A percentile compares a stretch with the other conserved stretches of the same genome.
These are phyloP conservation scores for Clonostachys solani DNA, from an alignment of 2,329 filamentous ascomycete species.

Conservation along the genomic window DNA sequence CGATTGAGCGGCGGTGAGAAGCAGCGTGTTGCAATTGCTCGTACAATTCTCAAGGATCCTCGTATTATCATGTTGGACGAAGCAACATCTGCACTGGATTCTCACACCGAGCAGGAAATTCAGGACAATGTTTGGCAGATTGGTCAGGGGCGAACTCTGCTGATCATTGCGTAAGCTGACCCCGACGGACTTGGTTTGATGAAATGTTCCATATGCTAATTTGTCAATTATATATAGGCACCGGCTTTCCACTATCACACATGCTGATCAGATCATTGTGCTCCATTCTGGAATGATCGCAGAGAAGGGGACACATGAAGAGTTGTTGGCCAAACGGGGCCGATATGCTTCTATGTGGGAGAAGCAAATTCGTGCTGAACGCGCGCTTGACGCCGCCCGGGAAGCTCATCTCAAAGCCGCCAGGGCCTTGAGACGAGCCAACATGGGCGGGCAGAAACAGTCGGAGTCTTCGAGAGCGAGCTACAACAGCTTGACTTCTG, in stretches of 20 bases:
- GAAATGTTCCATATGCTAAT: constrained; percentile 9
- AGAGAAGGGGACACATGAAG: constrained; percentile 75
- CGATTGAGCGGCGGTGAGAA: constrained; percentile 88
- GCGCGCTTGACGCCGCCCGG: constrained; percentile 40
- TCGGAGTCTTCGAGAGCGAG: constrained; percentile 38
- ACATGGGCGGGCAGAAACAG: constrained; percentile 34
- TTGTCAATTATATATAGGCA: constrained; percentile 47
- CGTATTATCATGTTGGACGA: constrained; percentile 91
- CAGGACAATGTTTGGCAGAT: constrained; percentile 81
- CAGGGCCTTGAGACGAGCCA: constrained; percentile 39
- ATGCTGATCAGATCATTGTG: constrained; percentile 81
- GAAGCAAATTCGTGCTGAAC: constrained; percentile 78
- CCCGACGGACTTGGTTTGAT: background rate
- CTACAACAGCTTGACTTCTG: constrained; percentile 40
- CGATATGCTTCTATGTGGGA: constrained; percentile 85
- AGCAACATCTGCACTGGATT: constrained; percentile 86
- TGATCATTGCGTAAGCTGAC: constrained; percentile 80
- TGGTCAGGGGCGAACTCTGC: constrained; percentile 80
- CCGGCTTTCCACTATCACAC: constrained; percentile 79
- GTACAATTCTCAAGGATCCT: constrained; percentile 88
- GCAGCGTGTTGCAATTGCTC: constrained; percentile 88
- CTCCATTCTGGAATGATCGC: constrained; percentile 71
- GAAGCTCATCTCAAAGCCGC: constrained; percentile 28
- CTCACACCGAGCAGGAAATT: constrained; percentile 89
- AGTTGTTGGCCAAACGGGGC: constrained; percentile 66